Conservation (phyloP, 495 filamentous ascomycete genomes). For the Bathelium albidoporum region DNA sequence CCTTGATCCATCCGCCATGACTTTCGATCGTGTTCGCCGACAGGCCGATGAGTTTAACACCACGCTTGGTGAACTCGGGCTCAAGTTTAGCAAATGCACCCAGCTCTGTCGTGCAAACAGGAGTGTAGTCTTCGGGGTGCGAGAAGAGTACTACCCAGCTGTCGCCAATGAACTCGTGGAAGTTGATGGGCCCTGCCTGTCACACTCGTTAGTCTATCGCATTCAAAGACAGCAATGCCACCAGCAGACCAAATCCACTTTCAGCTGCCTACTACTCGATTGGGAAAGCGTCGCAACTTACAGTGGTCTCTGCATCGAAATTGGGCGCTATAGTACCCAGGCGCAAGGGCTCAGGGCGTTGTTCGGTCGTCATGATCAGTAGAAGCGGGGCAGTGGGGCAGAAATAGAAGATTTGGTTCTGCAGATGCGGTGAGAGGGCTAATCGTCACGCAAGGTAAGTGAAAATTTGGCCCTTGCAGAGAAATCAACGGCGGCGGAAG, state of each 20-base stretch:
- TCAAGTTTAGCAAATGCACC: conserved; percentile 94
- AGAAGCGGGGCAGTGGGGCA: not conserved
- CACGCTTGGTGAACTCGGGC: conserved; percentile 89
- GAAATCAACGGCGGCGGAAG: not conserved
- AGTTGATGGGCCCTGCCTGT: conserved; percentile 68
- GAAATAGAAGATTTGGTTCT: not conserved
- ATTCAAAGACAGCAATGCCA: not conserved
- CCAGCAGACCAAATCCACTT: too few species aligned
- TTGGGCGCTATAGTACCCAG: conserved; percentile 84
- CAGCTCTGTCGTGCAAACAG: conserved; percentile 97
- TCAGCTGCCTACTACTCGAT: too few species aligned
- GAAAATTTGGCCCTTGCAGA: not conserved
- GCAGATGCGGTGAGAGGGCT: not conserved
- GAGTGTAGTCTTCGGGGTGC: conserved; percentile 72
- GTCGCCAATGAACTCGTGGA: conserved; percentile 93
- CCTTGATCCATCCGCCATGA: conserved; percentile 73
- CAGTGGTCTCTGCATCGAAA: conserved; percentile 88
- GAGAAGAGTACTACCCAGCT: conserved; percentile 96
- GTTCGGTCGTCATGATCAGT: conserved; percentile 22
- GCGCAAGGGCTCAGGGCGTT: conserved; percentile 48
- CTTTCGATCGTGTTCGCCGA: conserved; percentile 67
- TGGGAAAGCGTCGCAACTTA: too few species aligned
- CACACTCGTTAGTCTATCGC: conserved; percentile 2
- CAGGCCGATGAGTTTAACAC: conserved; percentile 91
- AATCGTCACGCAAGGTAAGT: not conserved